Evolutionary conservation across 148 eudicot species (phyloP).

Genomic region (Heliosperma pusillum): DNA sequence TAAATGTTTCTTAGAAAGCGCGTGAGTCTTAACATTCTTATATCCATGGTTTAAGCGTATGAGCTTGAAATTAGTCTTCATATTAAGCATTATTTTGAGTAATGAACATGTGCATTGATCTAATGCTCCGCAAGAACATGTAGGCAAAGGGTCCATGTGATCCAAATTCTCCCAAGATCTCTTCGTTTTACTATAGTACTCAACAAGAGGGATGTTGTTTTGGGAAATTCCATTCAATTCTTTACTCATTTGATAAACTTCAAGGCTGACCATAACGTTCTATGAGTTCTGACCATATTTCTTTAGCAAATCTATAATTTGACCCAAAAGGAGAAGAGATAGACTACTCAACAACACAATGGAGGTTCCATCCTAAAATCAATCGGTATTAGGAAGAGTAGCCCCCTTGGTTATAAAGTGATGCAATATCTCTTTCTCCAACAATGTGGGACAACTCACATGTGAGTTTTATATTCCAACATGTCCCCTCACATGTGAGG

Average conservation of each 20-base stretch:
- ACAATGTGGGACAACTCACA: no score
- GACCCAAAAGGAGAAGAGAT: no score
- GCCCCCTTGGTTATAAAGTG: no score
- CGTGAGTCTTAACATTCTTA: not conserved
- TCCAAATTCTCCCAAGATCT: not conserved
- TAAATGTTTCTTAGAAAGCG: not conserved
- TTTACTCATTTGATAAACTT: not conserved
- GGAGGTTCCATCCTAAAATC: no score
- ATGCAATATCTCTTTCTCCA: no score
- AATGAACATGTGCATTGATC: not conserved
- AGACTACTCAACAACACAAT: no score
- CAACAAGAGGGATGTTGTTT: not conserved
- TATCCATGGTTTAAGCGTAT: not conserved
- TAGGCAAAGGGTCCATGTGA: not conserved
- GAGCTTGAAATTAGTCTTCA: not conserved
- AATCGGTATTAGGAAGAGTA: no score
- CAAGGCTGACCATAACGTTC: not conserved
- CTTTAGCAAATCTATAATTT: not conserved
- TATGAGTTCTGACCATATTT: not conserved
- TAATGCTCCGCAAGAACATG: no score
- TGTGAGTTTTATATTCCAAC: no score
- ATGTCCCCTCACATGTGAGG: no score
- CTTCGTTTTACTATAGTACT: not conserved
- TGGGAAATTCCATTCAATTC: no score
- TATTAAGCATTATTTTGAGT: not conserved